phyloP scores from a whole-genome alignment of 2,329 filamentous ascomycete genomes.

The Epichloe hybrida region DNA sequence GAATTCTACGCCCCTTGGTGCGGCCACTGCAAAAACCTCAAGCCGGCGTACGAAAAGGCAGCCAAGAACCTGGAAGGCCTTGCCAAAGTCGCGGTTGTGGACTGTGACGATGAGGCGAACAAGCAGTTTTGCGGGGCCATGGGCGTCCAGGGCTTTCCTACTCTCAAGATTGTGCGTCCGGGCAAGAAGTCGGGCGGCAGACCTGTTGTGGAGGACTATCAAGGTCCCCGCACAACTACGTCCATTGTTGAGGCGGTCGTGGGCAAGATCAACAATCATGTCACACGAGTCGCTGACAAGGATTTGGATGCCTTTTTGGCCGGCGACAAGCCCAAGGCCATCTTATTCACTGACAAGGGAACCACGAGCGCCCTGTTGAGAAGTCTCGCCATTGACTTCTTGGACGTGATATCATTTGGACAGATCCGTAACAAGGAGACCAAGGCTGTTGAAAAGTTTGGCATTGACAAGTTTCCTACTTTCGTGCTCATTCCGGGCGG shows the following conservation, averaged over 20 bases:
- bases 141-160: conserved; percentile 89
- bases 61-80: conserved; percentile 81
- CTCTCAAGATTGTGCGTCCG: conserved; percentile 83
- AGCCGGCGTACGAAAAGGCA: conserved; percentile 89
- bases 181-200: conserved; percentile 62
- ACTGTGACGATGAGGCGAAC: conserved; percentile 90
- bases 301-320: conserved; percentile 64
- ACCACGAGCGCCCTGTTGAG: conserved; percentile 71
- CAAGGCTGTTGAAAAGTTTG: conserved; percentile 57
- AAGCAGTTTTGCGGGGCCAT: conserved; percentile 75
- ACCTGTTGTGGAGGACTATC: conserved; percentile 81
- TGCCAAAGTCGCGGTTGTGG: conserved; percentile 84
- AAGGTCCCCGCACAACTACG: conserved; percentile 70
- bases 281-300: conserved; percentile 68
- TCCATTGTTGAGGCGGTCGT: conserved; percentile 77
- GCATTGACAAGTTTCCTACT: conserved; percentile 64
- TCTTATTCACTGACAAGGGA: conserved; percentile 90
- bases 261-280: conserved; percentile 83
- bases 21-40: conserved; percentile 94
- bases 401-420: conserved; percentile 63
- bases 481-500: conserved; percentile 67
- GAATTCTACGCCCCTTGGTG: conserved; percentile 98
- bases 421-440: conserved; percentile 76
- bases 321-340: conserved; percentile 63
- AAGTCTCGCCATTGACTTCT: conserved; percentile 80